Evolutionary conservation across 192 early-diverging fungal genomes (phyloP).

Genomic region (Coemansia aciculifera): DNA sequence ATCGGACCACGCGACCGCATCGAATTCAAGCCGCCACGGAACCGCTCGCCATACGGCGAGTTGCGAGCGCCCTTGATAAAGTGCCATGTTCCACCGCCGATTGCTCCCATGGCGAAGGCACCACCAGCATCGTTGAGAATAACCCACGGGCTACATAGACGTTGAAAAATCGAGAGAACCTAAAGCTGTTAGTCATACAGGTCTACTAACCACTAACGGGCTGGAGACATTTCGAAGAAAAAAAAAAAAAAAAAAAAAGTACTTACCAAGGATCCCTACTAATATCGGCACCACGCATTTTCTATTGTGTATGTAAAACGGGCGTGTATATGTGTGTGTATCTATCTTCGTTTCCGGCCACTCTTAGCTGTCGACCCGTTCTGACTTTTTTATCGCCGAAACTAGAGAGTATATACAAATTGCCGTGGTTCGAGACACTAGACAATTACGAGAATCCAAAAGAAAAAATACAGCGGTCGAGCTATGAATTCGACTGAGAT

Average conservation of each 20-base stretch:
- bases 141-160: slow-evolving; percentile 68
- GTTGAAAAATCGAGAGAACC: neutral
- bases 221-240: neutral
- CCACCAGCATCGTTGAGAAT: slow-evolving; percentile 83
- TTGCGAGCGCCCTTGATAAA: slow-evolving; percentile 98
- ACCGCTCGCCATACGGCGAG: slow-evolving; percentile 92
- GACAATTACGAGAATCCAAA: neutral
- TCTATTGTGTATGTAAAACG: neutral
- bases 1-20: slow-evolving; percentile 95
- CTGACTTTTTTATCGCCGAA: neutral
- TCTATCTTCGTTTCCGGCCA: neutral
- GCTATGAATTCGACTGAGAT: neutral
- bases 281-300: slow-evolving; percentile 52
- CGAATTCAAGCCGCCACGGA: slow-evolving; percentile 79
- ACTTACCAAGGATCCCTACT: slow-evolving; percentile 57
- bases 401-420: slow-evolving; percentile 2
- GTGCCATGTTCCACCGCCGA: slow-evolving; percentile 96
- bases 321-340: neutral
- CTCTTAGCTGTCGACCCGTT: neutral
- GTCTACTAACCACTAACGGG: neutral
- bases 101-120: slow-evolving; percentile 94
- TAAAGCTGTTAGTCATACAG: neutral
- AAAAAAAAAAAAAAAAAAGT: too few species aligned
- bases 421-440: neutral
- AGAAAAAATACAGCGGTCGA: neutral